Evolutionary conservation across 495 filamentous ascomycete species (phyloP).

Genomic region (Parmelia sp.): DNA sequence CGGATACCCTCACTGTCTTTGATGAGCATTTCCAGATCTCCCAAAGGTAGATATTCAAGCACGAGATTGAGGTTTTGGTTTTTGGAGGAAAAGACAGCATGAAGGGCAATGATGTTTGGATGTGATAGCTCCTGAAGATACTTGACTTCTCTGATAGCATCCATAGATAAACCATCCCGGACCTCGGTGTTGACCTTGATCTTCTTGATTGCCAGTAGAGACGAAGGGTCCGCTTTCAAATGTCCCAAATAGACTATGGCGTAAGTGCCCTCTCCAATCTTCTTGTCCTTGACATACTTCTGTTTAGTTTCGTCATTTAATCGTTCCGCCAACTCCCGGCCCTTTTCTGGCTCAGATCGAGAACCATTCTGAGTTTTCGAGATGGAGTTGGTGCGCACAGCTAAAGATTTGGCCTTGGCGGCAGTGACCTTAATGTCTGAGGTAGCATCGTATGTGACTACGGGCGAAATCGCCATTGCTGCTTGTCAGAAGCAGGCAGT

Average conservation of each 20-base stretch:
- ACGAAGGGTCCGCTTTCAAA: constrained; percentile 57
- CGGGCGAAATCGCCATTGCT: constrained; percentile 42
- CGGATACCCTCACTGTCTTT: constrained; percentile 66
- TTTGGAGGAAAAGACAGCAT: constrained; percentile 88
- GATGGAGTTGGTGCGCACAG: constrained; percentile 31
- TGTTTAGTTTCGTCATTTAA: constrained; percentile 79
- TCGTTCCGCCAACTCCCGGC: constrained; percentile 68
- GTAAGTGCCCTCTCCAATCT: constrained; percentile 94
- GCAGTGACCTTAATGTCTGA: constrained; percentile 34
- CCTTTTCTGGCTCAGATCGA: constrained; percentile 25
- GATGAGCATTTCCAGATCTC: constrained; percentile 91
- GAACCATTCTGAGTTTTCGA: constrained; percentile 2
- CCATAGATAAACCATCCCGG: constrained; percentile 81
- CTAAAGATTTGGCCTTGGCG: constrained; percentile 36
- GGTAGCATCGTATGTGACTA: constrained; percentile 35
- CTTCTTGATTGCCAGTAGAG: constrained; percentile 91
- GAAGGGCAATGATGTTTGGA: constrained; percentile 87
- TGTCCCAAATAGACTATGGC: constrained; percentile 89
- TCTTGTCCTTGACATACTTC: constrained; percentile 87
- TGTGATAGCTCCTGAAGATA: constrained; percentile 92
- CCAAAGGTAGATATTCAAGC: constrained; percentile 82
- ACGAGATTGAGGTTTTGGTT: constrained; percentile 92
- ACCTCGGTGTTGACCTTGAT: constrained; percentile 88
- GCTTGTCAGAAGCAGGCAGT: background rate
- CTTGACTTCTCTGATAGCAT: constrained; percentile 92